phyloP scores from a whole-genome alignment of 2,329 filamentous ascomycete species.

The Fusarium stilboides region DNA sequence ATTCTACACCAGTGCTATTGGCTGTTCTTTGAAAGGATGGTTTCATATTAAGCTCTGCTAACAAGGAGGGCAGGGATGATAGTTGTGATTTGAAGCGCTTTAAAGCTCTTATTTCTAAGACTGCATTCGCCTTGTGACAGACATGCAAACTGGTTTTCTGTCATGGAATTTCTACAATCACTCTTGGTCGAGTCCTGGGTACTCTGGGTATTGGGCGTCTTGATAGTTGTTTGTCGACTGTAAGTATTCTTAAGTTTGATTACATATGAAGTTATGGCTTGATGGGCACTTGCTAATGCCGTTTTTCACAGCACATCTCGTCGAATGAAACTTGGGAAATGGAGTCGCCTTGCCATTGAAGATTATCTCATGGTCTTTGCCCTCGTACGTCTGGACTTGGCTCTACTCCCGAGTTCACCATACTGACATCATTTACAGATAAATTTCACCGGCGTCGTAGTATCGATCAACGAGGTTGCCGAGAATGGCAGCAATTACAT shows the following conservation, averaged over 20 bases:
- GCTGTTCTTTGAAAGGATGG: neutral
- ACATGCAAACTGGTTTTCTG: constrained; percentile 5
- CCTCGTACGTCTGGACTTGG: constrained; percentile 50
- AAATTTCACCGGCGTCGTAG: constrained; percentile 60
- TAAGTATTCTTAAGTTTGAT: constrained; percentile 17
- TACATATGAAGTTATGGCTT: neutral
- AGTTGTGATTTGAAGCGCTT: neutral
- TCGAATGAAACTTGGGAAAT: constrained; percentile 59
- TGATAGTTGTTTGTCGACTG: constrained; percentile 48
- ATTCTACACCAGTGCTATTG: neutral
- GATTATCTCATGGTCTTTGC: constrained; percentile 71
- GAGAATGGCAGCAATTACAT: constrained; percentile 63
- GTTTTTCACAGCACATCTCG: constrained; percentile 46
- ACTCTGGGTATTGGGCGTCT: constrained; percentile 49
- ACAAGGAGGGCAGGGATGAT: neutral
- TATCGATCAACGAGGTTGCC: constrained; percentile 60
- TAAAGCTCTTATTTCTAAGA: neutral
- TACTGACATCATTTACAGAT: constrained; percentile 35
- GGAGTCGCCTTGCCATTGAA: constrained; percentile 66
- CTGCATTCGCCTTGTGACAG: neutral
- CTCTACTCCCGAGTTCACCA: neutral
- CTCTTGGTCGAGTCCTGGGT: constrained; percentile 52
- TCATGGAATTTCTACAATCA: constrained; percentile 48
- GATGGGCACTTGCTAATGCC: neutral
- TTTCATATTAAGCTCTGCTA: neutral